Base-by-base conservation (phyloP, 495 filamentous ascomycete species). In the Penicillium parvum region DNA sequence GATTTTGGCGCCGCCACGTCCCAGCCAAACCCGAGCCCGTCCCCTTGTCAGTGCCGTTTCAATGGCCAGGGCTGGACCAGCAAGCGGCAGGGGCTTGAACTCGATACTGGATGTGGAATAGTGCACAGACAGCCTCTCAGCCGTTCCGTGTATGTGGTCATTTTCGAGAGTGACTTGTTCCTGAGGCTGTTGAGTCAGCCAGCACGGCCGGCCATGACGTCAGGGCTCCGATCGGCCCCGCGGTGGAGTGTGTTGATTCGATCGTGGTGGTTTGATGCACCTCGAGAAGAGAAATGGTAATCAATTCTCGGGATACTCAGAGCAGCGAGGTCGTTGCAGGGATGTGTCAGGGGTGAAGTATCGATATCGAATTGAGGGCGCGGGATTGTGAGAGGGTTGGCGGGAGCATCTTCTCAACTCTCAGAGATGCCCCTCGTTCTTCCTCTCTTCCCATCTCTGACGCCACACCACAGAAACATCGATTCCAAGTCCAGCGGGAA, bases 171-270 rank as follows among this genome's bases (percentile, higher is more conserved):
- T 16, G n/a, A 14, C 32, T 29, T 32, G 51, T 54, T 54, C 51
- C 51, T 50, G 51, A 46, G 18, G 23, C 18, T 30, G 26, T 40
- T 46, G n/a, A 42, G 32, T 43, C 39, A 55, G 47, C 43, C 25
- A 37, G 6, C 27, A 15, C 26, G 20, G 27, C 11, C 17, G 10
- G n/a, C n/a, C 8, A 45, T 56, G 53, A 56, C 53, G 53, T 56
- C 53, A 56, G 21, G 16, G 4, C 14, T 18, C 43, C 38, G 29
- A 32, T 34, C 23, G 15, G 37, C 40, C 44, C 39, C 40, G 36
- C 30, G 7, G 26, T 39, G 35, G 40, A 23, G 28, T 32, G 28
- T 20, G 30, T 32, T 44, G 44, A 44, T 43, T 41, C 18, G 40
- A 34, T 40, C 18, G 11, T 16, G 22, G 4, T 9, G 11, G 19